These are phyloP conservation scores for Ophiostoma sp. DNA, from an alignment of 2,329 filamentous ascomycete species.

Conservation along the genomic window DNA sequence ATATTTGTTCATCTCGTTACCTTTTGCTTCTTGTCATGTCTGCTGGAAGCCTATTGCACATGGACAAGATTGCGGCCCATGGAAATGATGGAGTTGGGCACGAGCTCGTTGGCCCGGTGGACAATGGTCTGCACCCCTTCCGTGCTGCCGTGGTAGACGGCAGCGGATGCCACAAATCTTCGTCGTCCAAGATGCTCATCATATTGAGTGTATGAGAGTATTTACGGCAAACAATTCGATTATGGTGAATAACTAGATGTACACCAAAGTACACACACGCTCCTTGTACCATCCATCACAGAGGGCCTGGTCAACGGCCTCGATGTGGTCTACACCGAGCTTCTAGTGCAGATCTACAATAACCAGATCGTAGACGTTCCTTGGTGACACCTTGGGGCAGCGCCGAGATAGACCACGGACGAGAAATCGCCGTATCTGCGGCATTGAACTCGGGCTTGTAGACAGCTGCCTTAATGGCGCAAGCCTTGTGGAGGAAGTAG, in stretches of 20 bases:
- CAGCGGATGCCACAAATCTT: constrained; percentile 35
- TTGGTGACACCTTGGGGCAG: constrained; percentile 38
- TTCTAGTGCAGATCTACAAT: constrained; percentile 17
- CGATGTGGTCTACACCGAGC: not conserved
- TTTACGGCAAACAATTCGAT: not conserved
- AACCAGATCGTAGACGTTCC: constrained; percentile 31
- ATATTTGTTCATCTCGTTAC: too few species aligned
- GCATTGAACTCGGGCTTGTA: constrained; percentile 31
- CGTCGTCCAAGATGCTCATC: not conserved
- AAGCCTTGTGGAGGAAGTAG: not conserved
- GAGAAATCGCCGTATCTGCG: constrained; percentile 25
- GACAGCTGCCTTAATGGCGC: not conserved
- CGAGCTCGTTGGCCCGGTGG: constrained; percentile 29
- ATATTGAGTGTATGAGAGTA: not conserved
- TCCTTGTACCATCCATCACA: not conserved
- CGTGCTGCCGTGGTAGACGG: constrained; percentile 40
- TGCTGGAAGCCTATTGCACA: constrained; percentile 25
- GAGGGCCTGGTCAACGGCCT: not conserved
- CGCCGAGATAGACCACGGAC: constrained; percentile 32
- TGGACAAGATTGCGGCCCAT: constrained; percentile 44
- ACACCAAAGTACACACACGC: not conserved
- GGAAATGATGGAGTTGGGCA: constrained; percentile 45
- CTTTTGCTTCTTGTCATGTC: too few species aligned
- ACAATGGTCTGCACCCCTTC: constrained; percentile 45
- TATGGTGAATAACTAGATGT: too few species aligned